phyloP scores from a whole-genome alignment of 148 eudicot species.

The Silene latifolia region DNA sequence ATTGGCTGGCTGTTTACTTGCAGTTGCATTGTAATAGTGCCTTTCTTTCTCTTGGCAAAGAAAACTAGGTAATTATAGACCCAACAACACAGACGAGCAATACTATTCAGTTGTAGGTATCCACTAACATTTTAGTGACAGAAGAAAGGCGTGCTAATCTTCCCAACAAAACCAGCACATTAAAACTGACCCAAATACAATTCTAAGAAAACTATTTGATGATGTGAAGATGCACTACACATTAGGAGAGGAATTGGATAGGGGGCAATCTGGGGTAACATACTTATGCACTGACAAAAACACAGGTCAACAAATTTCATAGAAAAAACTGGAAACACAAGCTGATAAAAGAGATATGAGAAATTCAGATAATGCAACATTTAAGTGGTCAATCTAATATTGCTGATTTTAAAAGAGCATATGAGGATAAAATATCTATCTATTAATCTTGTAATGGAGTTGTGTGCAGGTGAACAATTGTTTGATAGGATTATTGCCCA shows the following conservation, averaged over 20 bases:
- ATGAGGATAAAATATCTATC: constrained; percentile 53
- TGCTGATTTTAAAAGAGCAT: constrained; percentile 76
- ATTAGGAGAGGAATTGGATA: constrained; percentile 60
- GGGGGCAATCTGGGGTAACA: constrained; percentile 77
- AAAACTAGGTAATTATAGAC: constrained; percentile 35
- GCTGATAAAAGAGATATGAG: constrained; percentile 75
- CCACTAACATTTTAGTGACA: too few species aligned
- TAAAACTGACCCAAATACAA: constrained; percentile 48
- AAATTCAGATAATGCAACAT: constrained; percentile 81
- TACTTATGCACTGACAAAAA: constrained; percentile 42
- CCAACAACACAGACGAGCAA: too few species aligned
- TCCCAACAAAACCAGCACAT: constrained; percentile 26
- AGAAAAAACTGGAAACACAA: constrained; percentile 59
- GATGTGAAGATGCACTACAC: constrained; percentile 55
- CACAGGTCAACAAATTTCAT: constrained; percentile 45
- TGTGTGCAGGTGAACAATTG: constrained; percentile 79
- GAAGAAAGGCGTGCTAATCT: too few species aligned
- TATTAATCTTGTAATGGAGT: constrained; percentile 74
- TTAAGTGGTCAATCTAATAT: constrained; percentile 76
- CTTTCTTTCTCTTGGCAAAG: constrained; percentile 57
- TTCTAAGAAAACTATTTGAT: constrained; percentile 69
- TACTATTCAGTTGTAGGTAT: too few species aligned
- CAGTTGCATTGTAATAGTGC: constrained; percentile 47
- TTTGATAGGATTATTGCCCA: constrained; percentile 76
- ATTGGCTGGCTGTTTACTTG: constrained; percentile 3